Evolutionary conservation across 2,329 filamentous ascomycete genomes (phyloP).

Genomic region (Aspergillus udagawae): DNA sequence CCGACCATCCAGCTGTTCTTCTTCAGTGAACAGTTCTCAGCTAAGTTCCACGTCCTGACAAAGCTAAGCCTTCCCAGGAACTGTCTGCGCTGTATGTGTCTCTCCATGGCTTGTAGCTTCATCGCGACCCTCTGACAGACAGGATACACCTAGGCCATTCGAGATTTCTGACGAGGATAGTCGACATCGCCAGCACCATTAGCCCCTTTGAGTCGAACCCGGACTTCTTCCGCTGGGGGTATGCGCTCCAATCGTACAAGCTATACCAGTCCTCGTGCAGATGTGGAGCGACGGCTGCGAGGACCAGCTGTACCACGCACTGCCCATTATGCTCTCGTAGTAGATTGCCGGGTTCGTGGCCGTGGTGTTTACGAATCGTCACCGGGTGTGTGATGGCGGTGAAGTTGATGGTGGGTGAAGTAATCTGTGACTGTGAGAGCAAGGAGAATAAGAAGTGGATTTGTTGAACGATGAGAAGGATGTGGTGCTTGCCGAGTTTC

Average conservation of each 20-base stretch:
- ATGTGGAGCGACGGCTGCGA: slow-evolving; percentile 34
- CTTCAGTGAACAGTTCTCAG: slow-evolving; percentile 41
- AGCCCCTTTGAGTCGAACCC: slow-evolving; percentile 37
- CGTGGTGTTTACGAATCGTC: no score
- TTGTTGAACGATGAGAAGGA: no score
- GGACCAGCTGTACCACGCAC: slow-evolving; percentile 32
- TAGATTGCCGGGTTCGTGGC: slow-evolving; percentile 18
- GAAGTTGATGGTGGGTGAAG: no score
- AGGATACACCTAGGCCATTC: no score
- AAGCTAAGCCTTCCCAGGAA: neutral
- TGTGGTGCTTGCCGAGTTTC: neutral
- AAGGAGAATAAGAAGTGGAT: no score
- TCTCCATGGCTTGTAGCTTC: slow-evolving; percentile 7
- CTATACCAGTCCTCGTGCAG: slow-evolving; percentile 30
- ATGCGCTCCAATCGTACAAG: slow-evolving; percentile 37
- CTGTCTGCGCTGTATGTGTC: slow-evolving; percentile 1
- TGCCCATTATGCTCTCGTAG: slow-evolving; percentile 41
- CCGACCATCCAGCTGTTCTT: slow-evolving; percentile 43
- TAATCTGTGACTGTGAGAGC: no score
- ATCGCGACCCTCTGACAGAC: slow-evolving; percentile 3
- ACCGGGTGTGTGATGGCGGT: no score
- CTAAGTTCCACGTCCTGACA: slow-evolving; percentile 18
- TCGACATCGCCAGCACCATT: slow-evolving; percentile 37
- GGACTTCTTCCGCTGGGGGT: slow-evolving; percentile 40
- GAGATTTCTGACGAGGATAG: no score